Evolutionary conservation across 2,329 filamentous ascomycete genomes (phyloP).

Genomic region (Venturia oleaginea): DNA sequence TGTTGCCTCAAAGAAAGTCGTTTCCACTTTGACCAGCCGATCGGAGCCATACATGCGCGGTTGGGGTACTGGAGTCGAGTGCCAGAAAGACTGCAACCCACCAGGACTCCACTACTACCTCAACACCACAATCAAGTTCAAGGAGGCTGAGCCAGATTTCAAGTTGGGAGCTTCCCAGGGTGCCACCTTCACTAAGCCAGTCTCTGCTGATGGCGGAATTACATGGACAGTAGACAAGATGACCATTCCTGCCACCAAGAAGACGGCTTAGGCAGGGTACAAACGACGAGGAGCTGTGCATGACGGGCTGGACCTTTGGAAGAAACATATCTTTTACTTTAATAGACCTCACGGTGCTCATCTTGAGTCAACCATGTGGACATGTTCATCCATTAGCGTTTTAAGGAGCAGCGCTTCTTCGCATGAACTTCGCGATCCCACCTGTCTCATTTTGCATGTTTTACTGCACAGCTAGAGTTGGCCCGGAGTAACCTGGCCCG

Average conservation of each 20-base stretch:
- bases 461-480: too few relatives aligned
- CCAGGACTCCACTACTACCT: neutral
- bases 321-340: neutral
- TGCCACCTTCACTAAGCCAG: neutral
- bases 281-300: neutral
- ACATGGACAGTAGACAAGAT: conserved; percentile 1
- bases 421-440: too few relatives aligned
- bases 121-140: conserved; percentile 4
- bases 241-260: neutral
- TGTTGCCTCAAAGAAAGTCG: neutral
- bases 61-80: conserved; percentile 2
- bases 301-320: neutral
- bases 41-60: conserved; percentile 7
- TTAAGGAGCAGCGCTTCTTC: too few relatives aligned
- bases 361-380: too few relatives aligned
- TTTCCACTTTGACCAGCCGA: neutral
- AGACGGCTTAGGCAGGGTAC: neutral
- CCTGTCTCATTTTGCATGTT: too few relatives aligned
- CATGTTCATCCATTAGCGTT: too few relatives aligned
- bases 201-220: neutral
- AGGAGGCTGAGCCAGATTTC: neutral
- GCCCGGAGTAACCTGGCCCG: too few relatives aligned
- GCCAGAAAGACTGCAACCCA: neutral
- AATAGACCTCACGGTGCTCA: too few relatives aligned
- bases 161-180: neutral